These are phyloP conservation scores for Begonia masoniana DNA, from an alignment of 306 rosid genomes.

Conservation along the genomic window DNA sequence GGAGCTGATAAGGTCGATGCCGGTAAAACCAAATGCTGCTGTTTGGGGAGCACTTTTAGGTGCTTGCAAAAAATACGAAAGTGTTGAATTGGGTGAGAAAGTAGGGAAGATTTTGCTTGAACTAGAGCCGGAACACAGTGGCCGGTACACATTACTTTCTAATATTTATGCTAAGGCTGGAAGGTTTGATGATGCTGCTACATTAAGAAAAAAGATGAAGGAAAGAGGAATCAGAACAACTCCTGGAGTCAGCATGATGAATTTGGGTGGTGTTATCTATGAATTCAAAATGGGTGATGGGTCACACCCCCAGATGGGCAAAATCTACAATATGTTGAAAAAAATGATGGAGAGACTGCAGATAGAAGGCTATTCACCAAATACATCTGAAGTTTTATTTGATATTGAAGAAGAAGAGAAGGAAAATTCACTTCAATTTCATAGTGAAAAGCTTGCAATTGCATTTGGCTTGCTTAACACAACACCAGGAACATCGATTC, in stretches of 20 bases:
- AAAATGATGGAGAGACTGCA: conserved; percentile 28
- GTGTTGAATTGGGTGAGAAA: conserved; percentile 36
- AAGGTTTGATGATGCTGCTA: conserved; percentile 33
- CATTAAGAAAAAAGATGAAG: conserved; percentile 40
- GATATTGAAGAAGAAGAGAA: conserved; percentile 53
- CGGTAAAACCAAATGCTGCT: conserved; percentile 40
- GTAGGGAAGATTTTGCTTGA: conserved; percentile 39
- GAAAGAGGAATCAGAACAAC: conserved; percentile 39
- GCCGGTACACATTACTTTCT: conserved; percentile 41
- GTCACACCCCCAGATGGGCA: conserved; percentile 34
- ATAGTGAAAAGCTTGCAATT: conserved; percentile 52
- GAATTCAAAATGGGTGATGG: conserved; percentile 49
- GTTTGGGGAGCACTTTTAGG: conserved; percentile 47
- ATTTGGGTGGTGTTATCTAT: conserved; percentile 31
- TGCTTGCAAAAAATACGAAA: conserved; percentile 43
- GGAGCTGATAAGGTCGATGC: conserved; percentile 34
- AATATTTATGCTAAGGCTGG: conserved; percentile 49
- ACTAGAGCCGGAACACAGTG: conserved; percentile 40
- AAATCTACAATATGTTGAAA: conserved; percentile 26
- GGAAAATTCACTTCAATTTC: conserved; percentile 31
- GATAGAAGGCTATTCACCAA: conserved; percentile 37
- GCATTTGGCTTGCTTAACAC: conserved; percentile 44
- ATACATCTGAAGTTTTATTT: conserved; percentile 29
- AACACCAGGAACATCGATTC: conserved; percentile 37
- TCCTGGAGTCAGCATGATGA: conserved; percentile 40